Percentiles rank a stretch among this genome's conserved stretches.
These are phyloP conservation scores for Suillus bovinus DNA, from an alignment of 768 basidiomycete species.

Conservation along the genomic window DNA sequence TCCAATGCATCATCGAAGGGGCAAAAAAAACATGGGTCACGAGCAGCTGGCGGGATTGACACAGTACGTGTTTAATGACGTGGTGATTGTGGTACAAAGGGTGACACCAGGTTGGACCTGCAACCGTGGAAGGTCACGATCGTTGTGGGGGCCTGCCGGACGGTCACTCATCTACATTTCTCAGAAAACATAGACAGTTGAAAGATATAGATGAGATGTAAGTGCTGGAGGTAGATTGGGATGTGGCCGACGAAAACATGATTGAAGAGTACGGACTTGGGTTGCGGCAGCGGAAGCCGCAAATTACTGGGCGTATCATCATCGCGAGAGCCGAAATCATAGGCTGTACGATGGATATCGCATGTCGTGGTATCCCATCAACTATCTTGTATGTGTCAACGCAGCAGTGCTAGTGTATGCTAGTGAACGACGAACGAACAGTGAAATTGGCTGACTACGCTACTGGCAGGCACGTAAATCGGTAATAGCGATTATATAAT, in stretches of 20 bases:
- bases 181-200: neutral
- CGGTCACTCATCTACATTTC: neutral
- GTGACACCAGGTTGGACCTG: neutral
- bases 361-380: neutral
- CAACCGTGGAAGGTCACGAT: neutral
- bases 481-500: too few relatives aligned
- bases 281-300: conserved; percentile 5
- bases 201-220: conserved; percentile 6
- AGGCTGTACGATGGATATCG: neutral
- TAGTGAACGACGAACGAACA: too few relatives aligned
- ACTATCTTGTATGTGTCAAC: neutral
- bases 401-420: too few relatives aligned
- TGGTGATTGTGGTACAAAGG: conserved; percentile 6
- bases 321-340: conserved; percentile 13
- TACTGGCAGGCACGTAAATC: too few relatives aligned
- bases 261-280: too few relatives aligned
- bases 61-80: conserved; percentile 41
- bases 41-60: conserved; percentile 63
- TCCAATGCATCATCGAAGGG: conserved; percentile 28
- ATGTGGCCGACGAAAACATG: conserved; percentile 1
- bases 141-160: neutral
- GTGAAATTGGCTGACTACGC: too few relatives aligned
- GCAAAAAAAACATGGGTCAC: conserved; percentile 26
- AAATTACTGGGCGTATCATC: conserved; percentile 8
- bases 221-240: conserved; percentile 5